Evolutionary conservation across 2,329 filamentous ascomycete genomes (phyloP), one percentile per base, ranked within the genome.

Genomic region (Alternaria conjuncta): DNA sequence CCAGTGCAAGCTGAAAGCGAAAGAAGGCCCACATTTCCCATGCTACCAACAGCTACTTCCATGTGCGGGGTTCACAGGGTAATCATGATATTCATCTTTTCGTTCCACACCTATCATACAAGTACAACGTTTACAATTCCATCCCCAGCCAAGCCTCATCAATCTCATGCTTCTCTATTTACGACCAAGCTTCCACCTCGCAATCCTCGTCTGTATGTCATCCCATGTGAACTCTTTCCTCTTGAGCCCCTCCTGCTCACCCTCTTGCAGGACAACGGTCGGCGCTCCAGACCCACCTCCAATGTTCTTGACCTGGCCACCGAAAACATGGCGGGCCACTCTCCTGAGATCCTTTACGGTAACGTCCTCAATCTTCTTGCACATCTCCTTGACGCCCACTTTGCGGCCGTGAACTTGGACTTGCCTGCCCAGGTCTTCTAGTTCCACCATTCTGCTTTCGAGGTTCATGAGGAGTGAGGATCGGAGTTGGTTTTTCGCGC

Each of bases 321-420:
- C 88, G 59, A 97, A 89, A 9, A 99, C 90, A 70, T 88, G 84
- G 70, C 84, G 85, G 6, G 96, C 96, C 4, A 98, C 95, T 53
- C 93, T 86, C 30, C 93, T 86, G 68, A 99, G 83, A 79, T 99
- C 96, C 10, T 87, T 74, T 0, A 97, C 88, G 0, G 92, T 96
- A 60, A 99, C 84, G 6, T 84, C 85, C 76, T 97, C 92, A 70
- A 99, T 99, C 76, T 90, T 89, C 55, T 84, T 84, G 77, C 95
- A 97, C 95, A 99, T 98, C 78, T 98, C 94, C 69, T 89, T 88
- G 8, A 97, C 94, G 2, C 95, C 92, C 7, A 98, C 88, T 83
- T 97, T 97, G 70, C 89, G 88, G 21, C 95, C 96, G 78, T 98
- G 94, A n/a, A 97, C 93, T 84, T 98, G 96, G 11, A 99, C 93